A percentile compares a stretch with the other conserved stretches of the same genome.
These are phyloP conservation scores for Eleusine indica DNA, from an alignment of 176 grass and related monocot species.

Conservation along the genomic window DNA sequence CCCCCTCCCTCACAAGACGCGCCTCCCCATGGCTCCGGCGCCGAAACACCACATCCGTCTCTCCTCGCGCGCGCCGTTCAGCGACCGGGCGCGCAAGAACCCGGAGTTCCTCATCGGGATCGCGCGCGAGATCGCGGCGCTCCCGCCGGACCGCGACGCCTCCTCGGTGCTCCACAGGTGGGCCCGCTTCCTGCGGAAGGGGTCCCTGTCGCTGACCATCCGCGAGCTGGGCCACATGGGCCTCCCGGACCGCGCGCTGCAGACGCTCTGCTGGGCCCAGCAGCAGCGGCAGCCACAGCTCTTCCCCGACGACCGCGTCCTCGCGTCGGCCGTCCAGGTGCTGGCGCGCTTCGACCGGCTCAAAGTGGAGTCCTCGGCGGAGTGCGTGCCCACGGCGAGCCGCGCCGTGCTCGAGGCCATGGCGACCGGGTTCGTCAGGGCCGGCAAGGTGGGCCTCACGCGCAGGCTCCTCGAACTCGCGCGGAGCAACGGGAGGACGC, in stretches of 20 bases:
- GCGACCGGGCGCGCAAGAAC: constrained; percentile 67
- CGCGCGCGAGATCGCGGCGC: constrained; percentile 60
- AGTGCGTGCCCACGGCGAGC: constrained; percentile 63
- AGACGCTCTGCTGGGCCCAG: constrained; percentile 81
- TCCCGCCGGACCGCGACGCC: constrained; percentile 45
- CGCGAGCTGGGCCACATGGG: constrained; percentile 90
- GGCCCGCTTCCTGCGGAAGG: constrained; percentile 72
- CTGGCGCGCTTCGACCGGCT: constrained; percentile 60
- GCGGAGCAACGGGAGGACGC: constrained; percentile 56
- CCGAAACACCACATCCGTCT: constrained; percentile 62
- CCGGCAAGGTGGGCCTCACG: constrained; percentile 51
- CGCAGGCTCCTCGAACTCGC: constrained; percentile 68
- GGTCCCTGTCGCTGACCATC: constrained; percentile 80
- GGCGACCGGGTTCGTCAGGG: constrained; percentile 65
- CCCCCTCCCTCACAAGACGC: constrained; percentile 58
- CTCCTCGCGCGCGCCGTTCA: constrained; percentile 43
- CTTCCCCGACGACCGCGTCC: constrained; percentile 71
- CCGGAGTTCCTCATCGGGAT: constrained; percentile 63
- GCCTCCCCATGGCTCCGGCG: constrained; percentile 36
- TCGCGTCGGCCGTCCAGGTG: constrained; percentile 68
- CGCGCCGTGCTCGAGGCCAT: constrained; percentile 76
- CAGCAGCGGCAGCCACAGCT: constrained; percentile 49
- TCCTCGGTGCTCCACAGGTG: constrained; percentile 63
- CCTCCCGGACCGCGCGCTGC: constrained; percentile 59
- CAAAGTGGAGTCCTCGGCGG: constrained; percentile 50